phyloP scores from a whole-genome alignment of 345 rosid species.

The Pistacia vera region DNA sequence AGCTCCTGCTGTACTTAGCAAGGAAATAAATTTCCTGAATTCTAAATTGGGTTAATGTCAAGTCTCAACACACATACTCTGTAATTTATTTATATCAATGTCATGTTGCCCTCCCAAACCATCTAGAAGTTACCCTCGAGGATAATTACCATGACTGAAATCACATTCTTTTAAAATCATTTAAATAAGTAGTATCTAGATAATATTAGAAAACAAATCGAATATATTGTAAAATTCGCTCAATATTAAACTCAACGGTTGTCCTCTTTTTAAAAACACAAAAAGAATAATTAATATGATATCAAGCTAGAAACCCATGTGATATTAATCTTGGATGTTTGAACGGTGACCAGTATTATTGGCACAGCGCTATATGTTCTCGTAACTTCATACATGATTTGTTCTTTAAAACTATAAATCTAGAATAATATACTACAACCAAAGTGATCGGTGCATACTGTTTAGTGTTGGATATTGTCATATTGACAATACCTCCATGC shows the following conservation, averaged over 20 bases:
- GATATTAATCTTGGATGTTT: neutral
- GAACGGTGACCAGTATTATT: neutral
- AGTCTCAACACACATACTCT: neutral
- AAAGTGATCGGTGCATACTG: no score
- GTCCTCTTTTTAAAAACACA: no score
- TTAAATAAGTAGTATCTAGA: no score
- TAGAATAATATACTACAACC: no score
- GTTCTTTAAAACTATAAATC: neutral
- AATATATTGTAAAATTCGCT: no score
- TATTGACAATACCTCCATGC: no score
- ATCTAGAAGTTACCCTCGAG: no score
- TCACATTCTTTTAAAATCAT: no score
- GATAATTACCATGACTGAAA: no score
- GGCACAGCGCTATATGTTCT: neutral
- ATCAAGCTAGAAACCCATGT: neutral
- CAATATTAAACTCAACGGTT: no score
- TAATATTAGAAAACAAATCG: no score
- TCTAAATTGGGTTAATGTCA: neutral
- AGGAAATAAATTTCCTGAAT: neutral
- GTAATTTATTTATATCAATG: neutral
- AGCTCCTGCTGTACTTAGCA: neutral
- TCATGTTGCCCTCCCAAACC: neutral
- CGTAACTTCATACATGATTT: neutral
- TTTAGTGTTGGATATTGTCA: no score
- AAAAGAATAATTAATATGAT: neutral